Base-by-base conservation (phyloP, 306 rosid species). In the Rosa lucieae region DNA sequence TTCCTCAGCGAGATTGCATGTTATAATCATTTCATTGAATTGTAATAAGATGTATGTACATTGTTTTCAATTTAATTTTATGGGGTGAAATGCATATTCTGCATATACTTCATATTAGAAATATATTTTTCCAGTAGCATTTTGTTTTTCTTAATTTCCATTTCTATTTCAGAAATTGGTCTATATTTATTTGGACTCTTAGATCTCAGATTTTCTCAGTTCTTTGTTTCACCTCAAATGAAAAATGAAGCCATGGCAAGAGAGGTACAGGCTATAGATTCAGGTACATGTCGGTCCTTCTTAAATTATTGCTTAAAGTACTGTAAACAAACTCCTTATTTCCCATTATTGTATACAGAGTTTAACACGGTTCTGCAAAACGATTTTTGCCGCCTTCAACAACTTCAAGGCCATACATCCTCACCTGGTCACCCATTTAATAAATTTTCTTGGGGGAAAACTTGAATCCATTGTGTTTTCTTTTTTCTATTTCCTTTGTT, bases 231-330 rank as follows among this genome's bases (percentile, higher is more conserved):
- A 76, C 99, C 99, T 62, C 88, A 92, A 66, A 93, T 94, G 56
- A 94, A 94, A 87, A 77, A 12, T 81, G 97, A 94, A 77, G 99
- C 97, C 72, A 92, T 92, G 95, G 97, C 91, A 68, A 87, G 99
- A 84, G 99, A 94, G 86, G 90, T 94, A 67, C 99, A 87, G 48
- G 97, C 97, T 39, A 93, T 94, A 81, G 97, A 94, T 89, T 94
- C 99, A 84, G 99, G 99, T 94, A 61, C 77, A 17, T 77, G 51
- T 51, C 21, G 71, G 61, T 87, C 78, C 53, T 49, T 79, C 80
- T 59, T 10, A 66, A 47, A 58, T 70, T 53, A 14, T 49, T 76
- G 37, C 82, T 56, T 85, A 29, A 71, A 70, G 69, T 70, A 40
- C 78, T 85, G 66, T 81, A 61, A 74, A 70, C 79, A 83, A 82